Evolutionary conservation across 2,329 filamentous ascomycete species (phyloP), one percentile per base, ranked within the genome.

Genomic region (Penicillium sp.): DNA sequence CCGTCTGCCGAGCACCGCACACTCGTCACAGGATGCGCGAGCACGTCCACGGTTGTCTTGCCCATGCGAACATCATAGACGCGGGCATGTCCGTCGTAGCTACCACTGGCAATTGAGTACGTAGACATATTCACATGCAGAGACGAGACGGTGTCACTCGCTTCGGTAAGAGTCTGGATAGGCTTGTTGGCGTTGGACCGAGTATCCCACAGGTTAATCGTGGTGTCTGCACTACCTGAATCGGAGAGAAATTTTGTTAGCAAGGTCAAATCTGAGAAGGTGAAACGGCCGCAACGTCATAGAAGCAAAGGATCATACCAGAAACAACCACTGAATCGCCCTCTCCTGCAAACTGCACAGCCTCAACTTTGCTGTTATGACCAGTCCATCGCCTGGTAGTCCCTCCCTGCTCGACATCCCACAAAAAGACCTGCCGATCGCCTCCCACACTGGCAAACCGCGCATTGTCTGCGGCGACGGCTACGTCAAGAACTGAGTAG

Each of bases 341-440:
- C 2, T 89, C 88, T 13, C 93, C 93, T 0, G 87, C 92, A 74
- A 96, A 96, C 2, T 85, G 82, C 4, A 94, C 91, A 50, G 87
- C 85, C 75, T 97, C 96, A 59, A 98, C 84, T 35, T 93, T 83
- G 49, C 87, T 86, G 2, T 83, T 84, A 78, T 95, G 91, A 0
- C 89, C 90, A 67, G 76, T 73, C 77, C 94, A 95, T 30, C 95
- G 85, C 24, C 91, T 86, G 28, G 91, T 81, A 4, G 94, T 97
- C 69, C 86, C 84, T 19, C 91, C 92, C 2, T 89, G 90, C 51
- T 89, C 84, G 0, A 98, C 95, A 78, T 99, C 95, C 95, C 95
- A 98, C 5, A 97, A 84, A 74, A 97, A 97, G 0, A 97, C 92
- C 64, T 86, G 85, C 70, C 94, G 91, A 80, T 99, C 95, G 62